These are phyloP conservation scores for Hypomontagnella submonticulosa DNA, from an alignment of 495 filamentous ascomycete genomes.

Conservation along the genomic window DNA sequence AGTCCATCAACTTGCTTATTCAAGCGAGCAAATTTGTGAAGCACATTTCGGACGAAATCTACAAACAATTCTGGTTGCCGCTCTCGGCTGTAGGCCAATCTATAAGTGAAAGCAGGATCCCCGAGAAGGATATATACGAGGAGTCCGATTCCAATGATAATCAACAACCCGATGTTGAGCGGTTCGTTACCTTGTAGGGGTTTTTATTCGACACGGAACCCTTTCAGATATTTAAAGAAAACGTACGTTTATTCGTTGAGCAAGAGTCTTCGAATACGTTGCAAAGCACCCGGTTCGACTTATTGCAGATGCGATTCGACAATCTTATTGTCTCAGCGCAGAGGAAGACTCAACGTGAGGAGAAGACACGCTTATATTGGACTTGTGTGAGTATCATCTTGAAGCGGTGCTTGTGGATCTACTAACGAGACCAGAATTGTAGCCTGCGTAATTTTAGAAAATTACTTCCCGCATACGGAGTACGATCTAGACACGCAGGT, in stretches of 20 bases:
- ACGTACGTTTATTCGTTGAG: slow-evolving; percentile 8
- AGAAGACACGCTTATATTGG: slow-evolving; percentile 2
- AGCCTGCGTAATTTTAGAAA: not conserved
- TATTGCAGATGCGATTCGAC: not conserved
- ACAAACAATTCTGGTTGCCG: slow-evolving; percentile 9
- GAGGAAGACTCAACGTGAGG: not conserved
- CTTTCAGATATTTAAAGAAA: slow-evolving; percentile 7
- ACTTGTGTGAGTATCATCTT: slow-evolving; percentile 4
- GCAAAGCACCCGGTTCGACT: slow-evolving; percentile 5
- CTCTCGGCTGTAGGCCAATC: not conserved
- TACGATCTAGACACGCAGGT: not conserved
- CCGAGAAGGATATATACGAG: not conserved
- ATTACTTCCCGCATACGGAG: slow-evolving; percentile 4
- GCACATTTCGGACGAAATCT: slow-evolving; percentile 1
- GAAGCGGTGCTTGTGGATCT: not conserved
- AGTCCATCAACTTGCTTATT: not conserved
- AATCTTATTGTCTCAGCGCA: not conserved
- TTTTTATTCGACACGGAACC: slow-evolving; percentile 8
- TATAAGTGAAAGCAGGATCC: not conserved
- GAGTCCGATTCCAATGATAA: slow-evolving; percentile 2
- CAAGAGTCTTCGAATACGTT: not conserved
- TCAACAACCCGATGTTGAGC: slow-evolving; percentile 1
- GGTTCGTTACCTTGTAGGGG: not conserved
- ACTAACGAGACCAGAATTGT: slow-evolving; percentile 1
- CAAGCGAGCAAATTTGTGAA: slow-evolving; percentile 9